These are phyloP conservation scores for Sarocladiaceae sp. DNA, from an alignment of 2,329 filamentous ascomycete genomes.

Conservation along the genomic window DNA sequence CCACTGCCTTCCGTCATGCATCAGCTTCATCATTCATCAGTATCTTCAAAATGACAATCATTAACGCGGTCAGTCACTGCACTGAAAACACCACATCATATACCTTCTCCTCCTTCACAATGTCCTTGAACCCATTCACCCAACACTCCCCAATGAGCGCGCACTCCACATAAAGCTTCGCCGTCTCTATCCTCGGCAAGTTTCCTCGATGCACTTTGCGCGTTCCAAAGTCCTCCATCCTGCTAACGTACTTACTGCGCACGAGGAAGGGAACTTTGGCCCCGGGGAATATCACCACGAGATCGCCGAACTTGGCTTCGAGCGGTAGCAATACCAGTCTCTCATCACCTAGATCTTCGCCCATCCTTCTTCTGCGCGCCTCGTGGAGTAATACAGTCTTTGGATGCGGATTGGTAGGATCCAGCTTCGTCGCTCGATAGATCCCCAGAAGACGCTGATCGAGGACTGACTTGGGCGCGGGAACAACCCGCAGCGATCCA, in stretches of 20 bases:
- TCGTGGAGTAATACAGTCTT: neutral
- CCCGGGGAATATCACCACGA: conserved; percentile 1
- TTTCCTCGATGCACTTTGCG: neutral
- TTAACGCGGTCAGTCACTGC: neutral
- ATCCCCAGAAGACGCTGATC: conserved; percentile 4
- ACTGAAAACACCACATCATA: conserved; percentile 3
- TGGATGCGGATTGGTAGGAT: neutral
- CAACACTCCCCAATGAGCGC: conserved; percentile 1
- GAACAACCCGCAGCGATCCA: neutral
- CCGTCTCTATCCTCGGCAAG: conserved; percentile 2
- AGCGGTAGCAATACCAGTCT: neutral
- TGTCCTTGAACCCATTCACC: conserved; percentile 1
- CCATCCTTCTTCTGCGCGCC: neutral
- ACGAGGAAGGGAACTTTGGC: conserved; percentile 1
- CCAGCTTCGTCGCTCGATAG: neutral
- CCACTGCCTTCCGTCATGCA: too few species aligned
- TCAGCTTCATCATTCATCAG: neutral
- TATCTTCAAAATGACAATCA: neutral
- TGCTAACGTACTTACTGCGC: neutral
- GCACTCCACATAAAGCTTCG: neutral
- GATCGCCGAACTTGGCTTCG: conserved; percentile 2
- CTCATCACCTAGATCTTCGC: neutral
- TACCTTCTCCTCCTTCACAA: neutral
- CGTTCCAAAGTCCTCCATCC: neutral
- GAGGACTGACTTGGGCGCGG: conserved; percentile 3